Evolutionary conservation across 1,139 yeast species (phyloP).

Genomic region (Trichomonascaceae sp.): DNA sequence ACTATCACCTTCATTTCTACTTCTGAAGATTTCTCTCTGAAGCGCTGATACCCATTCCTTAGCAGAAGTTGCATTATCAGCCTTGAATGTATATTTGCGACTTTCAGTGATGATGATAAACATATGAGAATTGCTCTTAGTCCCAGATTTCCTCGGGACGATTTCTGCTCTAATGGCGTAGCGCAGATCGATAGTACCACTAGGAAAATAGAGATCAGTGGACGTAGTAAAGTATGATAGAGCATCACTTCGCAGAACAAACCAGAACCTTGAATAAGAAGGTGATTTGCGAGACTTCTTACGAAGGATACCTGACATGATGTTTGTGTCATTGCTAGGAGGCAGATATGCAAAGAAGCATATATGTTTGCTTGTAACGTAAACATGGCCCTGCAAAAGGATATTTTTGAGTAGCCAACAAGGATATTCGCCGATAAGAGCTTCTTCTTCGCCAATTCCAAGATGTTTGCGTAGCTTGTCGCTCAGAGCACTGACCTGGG

Average conservation of each 20-base stretch:
- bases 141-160: constrained; percentile 24
- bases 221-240: constrained; percentile 64
- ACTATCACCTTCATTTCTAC: constrained; percentile 62
- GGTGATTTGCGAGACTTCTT: constrained; percentile 27
- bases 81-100: constrained; percentile 57
- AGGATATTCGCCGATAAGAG: constrained; percentile 41
- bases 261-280: constrained; percentile 56
- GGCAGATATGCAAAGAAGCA: constrained; percentile 84
- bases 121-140: constrained; percentile 20
- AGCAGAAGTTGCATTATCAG: constrained; percentile 70
- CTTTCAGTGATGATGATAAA: constrained; percentile 44
- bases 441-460: constrained; percentile 25
- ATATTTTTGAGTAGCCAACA: constrained; percentile 84
- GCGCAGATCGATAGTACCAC: constrained; percentile 63
- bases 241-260: constrained; percentile 62
- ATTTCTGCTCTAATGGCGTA: constrained; percentile 59
- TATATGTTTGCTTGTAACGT: constrained; percentile 58
- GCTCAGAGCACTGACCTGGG: constrained; percentile 23
- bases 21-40: constrained; percentile 70
- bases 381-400: constrained; percentile 76
- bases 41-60: constrained; percentile 72
- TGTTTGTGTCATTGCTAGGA: constrained; percentile 32
- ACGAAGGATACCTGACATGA: constrained; percentile 45
- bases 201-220: constrained; percentile 78
- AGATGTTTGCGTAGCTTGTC: constrained; percentile 25